phyloP scores from a whole-genome alignment of 768 basidiomycete genomes.

The Lactarius vividus region DNA sequence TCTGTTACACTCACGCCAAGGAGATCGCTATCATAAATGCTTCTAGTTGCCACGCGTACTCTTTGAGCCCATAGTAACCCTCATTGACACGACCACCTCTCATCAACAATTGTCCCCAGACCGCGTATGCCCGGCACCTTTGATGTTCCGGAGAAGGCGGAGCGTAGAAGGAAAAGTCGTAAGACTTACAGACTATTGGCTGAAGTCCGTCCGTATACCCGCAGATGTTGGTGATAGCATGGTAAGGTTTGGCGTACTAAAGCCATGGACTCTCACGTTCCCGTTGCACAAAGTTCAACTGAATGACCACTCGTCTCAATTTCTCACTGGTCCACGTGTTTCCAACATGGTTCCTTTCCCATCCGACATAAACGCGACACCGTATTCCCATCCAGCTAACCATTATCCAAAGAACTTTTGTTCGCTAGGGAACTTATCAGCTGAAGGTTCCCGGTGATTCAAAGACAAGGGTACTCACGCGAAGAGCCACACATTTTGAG shows the following conservation, averaged over 20 bases:
- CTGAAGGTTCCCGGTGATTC: neutral
- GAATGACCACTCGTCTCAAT: neutral
- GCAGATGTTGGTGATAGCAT: neutral
- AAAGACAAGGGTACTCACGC: slow-evolving; percentile 5
- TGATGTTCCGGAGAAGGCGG: no score
- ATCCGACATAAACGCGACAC: neutral
- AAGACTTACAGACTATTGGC: no score
- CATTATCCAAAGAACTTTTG: neutral
- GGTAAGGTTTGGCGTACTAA: neutral
- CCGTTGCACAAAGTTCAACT: neutral
- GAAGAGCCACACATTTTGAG: slow-evolving; percentile 24
- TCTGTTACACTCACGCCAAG: neutral
- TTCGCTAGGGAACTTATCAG: neutral
- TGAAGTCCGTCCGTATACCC: neutral
- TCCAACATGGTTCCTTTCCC: neutral
- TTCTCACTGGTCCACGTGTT: neutral
- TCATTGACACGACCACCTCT: no score
- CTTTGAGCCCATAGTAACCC: no score
- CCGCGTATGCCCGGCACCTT: neutral
- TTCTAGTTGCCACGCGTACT: no score
- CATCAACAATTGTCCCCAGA: neutral
- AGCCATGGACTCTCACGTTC: neutral
- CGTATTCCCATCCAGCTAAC: neutral
- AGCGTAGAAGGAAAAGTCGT: no score
- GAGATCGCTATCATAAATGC: neutral